phyloP scores from a whole-genome alignment of 2,329 filamentous ascomycete genomes.

The Taxawa tesnikishii region DNA sequence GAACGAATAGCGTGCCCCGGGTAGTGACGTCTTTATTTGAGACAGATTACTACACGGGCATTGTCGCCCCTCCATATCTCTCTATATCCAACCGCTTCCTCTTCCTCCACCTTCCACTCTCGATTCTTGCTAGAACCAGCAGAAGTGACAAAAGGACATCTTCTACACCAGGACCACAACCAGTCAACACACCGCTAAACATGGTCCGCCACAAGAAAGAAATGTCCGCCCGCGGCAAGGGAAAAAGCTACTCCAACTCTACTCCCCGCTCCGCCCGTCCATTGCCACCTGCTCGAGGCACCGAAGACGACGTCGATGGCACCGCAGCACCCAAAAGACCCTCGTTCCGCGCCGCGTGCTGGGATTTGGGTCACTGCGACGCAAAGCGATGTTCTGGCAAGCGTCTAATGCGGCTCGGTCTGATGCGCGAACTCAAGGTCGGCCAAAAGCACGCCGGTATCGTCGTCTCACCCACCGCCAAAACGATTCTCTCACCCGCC shows the following conservation, averaged over 20 bases:
- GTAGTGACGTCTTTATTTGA: too few species aligned
- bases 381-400: constrained; percentile 95
- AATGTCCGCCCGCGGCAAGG: constrained; percentile 54
- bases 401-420: constrained; percentile 76
- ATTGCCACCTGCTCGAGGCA: constrained; percentile 9
- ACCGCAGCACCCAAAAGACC: constrained; percentile 25
- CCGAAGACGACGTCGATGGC: constrained; percentile 18
- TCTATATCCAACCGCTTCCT: too few species aligned
- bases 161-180: too few species aligned
- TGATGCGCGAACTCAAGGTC: constrained; percentile 86
- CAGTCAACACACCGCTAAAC: constrained; percentile 4
- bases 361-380: constrained; percentile 96
- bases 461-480: constrained; percentile 91
- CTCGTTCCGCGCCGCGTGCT: constrained; percentile 87
- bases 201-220: constrained; percentile 99
- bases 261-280: constrained; percentile 9
- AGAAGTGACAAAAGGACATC: too few species aligned
- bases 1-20: too few species aligned
- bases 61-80: too few species aligned
- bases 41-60: too few species aligned
- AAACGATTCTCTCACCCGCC: constrained; percentile 68
- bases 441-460: constrained; percentile 88
- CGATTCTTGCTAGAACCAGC: too few species aligned
- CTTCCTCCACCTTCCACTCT: too few species aligned
- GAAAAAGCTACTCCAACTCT: constrained; percentile 48